Evolutionary conservation across 2,329 filamentous ascomycete species (phyloP), one percentile per base, ranked within the genome.

Genomic region (Plectosphaerella sp.): DNA sequence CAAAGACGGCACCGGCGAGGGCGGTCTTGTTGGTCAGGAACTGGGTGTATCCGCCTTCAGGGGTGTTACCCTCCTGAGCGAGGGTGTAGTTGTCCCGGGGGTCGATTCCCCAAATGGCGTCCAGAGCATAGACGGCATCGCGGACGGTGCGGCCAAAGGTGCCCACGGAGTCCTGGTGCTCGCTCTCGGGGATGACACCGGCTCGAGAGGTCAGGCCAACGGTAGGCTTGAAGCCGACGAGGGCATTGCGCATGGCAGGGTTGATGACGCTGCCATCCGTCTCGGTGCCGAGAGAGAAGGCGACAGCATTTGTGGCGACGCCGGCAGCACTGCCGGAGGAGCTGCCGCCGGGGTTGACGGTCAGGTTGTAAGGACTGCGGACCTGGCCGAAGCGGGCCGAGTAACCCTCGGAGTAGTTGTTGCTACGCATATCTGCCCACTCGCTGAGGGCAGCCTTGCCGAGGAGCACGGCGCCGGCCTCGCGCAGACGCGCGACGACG

Each of bases 151-250:
- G 79, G 0, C 79, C 86, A 61, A 92, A 83, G 1, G 78, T 72
- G 2, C 88, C 88, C 0, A 91, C 79, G 0, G 80, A 84, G 60
- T 91, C 88, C 59, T 88, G 84, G 59, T 88, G 81, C 52, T 79
- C 71, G 11, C 77, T 80, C 61, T 87, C 85, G 0, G 88, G 88
- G 35, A 91, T 77, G 25, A 86, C 77, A 16, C 68, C 9, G 18
- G 70, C 74, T 15, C 86, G 73, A 9, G 86, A 89, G 0, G 86
- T 89, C 48, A 89, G 66, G 0, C 88, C 88, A 6, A 91, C 84
- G 1, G 87, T 91, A 2, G 88, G 87, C 68, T 91, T 91, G 64
- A 91, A 79, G 3, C 88, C 88, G 2, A 91, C 86, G 2, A 91
- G 63, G 2, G 75, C 78, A 61, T 88, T 89, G 5, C 85, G 73